These are phyloP conservation scores for Glebionis coronaria DNA, from an alignment of 129 eudicot species.

Conservation along the genomic window DNA sequence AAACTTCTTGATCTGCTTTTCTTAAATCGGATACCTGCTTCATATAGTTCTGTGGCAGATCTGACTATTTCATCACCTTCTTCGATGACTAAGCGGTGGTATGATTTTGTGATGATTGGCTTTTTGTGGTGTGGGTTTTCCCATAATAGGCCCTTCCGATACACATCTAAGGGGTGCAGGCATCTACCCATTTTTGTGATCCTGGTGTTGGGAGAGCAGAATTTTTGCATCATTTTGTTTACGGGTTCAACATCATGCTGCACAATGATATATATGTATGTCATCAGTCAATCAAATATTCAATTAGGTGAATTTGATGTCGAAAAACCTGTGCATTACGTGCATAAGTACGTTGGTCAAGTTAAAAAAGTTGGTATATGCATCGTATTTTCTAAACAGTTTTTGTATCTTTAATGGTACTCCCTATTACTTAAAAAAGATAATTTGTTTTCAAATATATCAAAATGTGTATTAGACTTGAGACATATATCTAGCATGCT, in stretches of 20 bases:
- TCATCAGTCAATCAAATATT: neutral
- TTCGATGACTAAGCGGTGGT: slow-evolving; percentile 21
- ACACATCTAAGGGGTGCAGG: slow-evolving; percentile 48
- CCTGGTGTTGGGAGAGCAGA: slow-evolving; percentile 34
- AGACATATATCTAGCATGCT: neutral
- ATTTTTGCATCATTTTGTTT: slow-evolving; percentile 44
- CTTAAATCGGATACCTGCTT: slow-evolving; percentile 59
- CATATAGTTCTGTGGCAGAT: slow-evolving; percentile 59
- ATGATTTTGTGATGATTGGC: slow-evolving; percentile 14
- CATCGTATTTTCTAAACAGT: too few relatives aligned
- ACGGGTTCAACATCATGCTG: slow-evolving; percentile 39
- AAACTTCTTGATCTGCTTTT: slow-evolving; percentile 49
- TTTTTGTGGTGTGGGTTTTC: slow-evolving; percentile 37
- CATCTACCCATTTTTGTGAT: slow-evolving; percentile 35
- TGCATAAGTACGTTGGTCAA: neutral
- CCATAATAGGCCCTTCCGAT: slow-evolving; percentile 53
- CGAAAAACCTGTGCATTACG: neutral
- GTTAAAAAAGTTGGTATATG: neutral
- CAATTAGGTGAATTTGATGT: neutral
- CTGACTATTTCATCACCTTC: slow-evolving; percentile 45
- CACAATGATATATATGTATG: neutral
- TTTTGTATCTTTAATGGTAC: neutral
- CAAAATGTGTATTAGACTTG: too few relatives aligned
- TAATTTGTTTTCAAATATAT: too few relatives aligned
- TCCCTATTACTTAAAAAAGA: too few relatives aligned